Percentiles rank a stretch among this genome's conserved stretches.
Evolutionary conservation across 2,329 filamentous ascomycete genomes (phyloP).

Genomic region (Sarocladiaceae sp.): DNA sequence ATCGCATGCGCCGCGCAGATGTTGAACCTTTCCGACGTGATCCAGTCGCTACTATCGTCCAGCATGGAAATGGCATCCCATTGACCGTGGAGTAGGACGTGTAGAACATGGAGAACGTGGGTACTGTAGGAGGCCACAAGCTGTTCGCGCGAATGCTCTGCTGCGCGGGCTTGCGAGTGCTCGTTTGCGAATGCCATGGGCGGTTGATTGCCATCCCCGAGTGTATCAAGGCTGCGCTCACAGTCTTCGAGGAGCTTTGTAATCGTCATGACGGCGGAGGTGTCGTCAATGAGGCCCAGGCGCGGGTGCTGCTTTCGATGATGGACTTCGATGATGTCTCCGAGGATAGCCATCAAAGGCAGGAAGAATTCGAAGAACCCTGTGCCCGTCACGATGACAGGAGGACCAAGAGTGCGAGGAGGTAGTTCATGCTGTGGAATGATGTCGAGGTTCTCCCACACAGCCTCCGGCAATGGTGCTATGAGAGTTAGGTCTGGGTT

Average conservation of each 20-base stretch:
- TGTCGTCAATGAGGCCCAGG: conserved; percentile 29
- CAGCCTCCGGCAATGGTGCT: conserved; percentile 32
- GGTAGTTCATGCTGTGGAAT: conserved; percentile 25
- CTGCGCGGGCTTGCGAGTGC: conserved; percentile 6
- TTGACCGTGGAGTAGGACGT: conserved; percentile 41
- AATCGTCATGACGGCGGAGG: conserved; percentile 27
- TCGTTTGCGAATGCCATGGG: neutral
- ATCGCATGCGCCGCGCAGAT: conserved; percentile 41
- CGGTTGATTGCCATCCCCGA: conserved; percentile 13
- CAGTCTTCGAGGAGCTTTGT: conserved; percentile 30
- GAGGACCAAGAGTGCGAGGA: conserved; percentile 29
- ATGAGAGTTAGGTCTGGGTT: neutral
- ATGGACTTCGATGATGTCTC: conserved; percentile 42
- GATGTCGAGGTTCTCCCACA: conserved; percentile 33
- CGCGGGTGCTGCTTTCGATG: conserved; percentile 36
- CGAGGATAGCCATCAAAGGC: conserved; percentile 41
- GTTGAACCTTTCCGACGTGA: conserved; percentile 36
- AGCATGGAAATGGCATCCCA: conserved; percentile 44
- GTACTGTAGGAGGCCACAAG: conserved; percentile 41
- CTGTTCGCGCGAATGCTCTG: conserved; percentile 25
- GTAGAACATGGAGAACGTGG: conserved; percentile 40
- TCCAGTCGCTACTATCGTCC: conserved; percentile 42
- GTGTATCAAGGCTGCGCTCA: conserved; percentile 29
- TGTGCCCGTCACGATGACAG: conserved; percentile 31
- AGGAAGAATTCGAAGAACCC: conserved; percentile 45